Conservation (phyloP, 2,329 filamentous ascomycete genomes). For the Albophoma yamanashiensis region DNA sequence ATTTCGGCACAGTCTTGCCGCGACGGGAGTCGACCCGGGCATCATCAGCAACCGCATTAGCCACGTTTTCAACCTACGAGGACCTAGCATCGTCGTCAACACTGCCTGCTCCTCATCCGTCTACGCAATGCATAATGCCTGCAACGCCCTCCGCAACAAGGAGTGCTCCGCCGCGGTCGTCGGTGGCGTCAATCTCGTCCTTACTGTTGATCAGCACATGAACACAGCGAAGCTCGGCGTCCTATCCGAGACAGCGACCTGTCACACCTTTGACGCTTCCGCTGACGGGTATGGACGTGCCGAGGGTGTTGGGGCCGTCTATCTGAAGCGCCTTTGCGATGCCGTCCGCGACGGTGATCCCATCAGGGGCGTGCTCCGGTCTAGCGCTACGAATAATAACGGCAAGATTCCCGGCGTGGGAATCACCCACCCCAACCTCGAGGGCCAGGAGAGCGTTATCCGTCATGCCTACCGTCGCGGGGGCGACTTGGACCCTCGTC, state of each 20-base stretch:
- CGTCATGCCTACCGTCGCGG: conserved; percentile 20
- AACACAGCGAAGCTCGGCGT: conserved; percentile 8
- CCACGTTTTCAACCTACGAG: conserved; percentile 24
- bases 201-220: conserved; percentile 12
- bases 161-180: conserved; percentile 23
- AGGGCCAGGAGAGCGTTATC: conserved; percentile 26
- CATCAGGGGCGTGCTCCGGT: conserved; percentile 13
- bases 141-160: conserved; percentile 15
- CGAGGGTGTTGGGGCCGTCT: conserved; percentile 19
- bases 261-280: conserved; percentile 20
- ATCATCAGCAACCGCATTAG: conserved; percentile 26
- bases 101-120: conserved; percentile 26
- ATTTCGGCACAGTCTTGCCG: conserved; percentile 4
- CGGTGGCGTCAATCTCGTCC: conserved; percentile 23
- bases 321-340: conserved; percentile 18
- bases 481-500: background rate
- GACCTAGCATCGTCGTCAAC: conserved; percentile 19
- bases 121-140: conserved; percentile 12
- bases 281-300: conserved; percentile 23
- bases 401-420: conserved; percentile 9
- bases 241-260: conserved; percentile 10
- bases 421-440: conserved; percentile 12
- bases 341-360: conserved; percentile 14
- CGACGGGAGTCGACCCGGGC: conserved; percentile 19
- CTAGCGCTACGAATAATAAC: conserved; percentile 9